Base-by-base conservation (phyloP, 1,284 basidiomycete species). In the Prillingera fragicola region DNA sequence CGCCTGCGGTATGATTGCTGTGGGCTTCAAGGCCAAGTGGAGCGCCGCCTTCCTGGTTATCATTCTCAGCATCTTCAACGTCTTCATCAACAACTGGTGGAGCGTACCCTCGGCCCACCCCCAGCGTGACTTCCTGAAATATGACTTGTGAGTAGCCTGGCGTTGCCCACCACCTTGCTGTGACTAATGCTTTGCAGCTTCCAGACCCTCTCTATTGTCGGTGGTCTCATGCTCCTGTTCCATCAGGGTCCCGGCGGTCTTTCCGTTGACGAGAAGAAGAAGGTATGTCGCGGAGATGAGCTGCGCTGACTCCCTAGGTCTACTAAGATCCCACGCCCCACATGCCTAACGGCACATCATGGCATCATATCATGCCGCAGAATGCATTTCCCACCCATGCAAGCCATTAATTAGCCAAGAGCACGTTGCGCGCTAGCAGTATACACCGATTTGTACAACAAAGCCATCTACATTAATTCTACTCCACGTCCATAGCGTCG, bases 11-110 rank as follows among this genome's bases (percentile, higher is more conserved):
- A 96, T 96, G 89, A 92, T 99, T 42, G 95, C 92, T 9, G 80
- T 98, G 52, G 95, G 95, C 38, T 98, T 97, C 82, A 98, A 98
- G 76, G 94, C 95, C 61, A 94, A 96, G 72, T 96, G 91, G 89
- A 90, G 87, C 13, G 94, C 94, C 3, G 81, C 83, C n/a, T 97
- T 98, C 83, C 80, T 99, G 48, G 91, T 97, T 50, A 72, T 95
- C 57, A 79, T 94, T 6, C 75, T 99, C 57, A 88, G 85, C 66
- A 72, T 89, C 54, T 95, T 98, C 83, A 99, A 99, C 70, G 86
- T 97, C 26, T 86, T 94, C 62, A 88, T 90, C 73, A 99, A 99
- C 80, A 96, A 96, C 74, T 99, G 88, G 84, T 98, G 94, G 95
- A 84, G 81, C 56, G 83, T 97, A n/a, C 85, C 91, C 71, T 79